Conservation (phyloP, 2,329 filamentous ascomycete species). For the Stagonosporopsis cucurbitacearum region DNA sequence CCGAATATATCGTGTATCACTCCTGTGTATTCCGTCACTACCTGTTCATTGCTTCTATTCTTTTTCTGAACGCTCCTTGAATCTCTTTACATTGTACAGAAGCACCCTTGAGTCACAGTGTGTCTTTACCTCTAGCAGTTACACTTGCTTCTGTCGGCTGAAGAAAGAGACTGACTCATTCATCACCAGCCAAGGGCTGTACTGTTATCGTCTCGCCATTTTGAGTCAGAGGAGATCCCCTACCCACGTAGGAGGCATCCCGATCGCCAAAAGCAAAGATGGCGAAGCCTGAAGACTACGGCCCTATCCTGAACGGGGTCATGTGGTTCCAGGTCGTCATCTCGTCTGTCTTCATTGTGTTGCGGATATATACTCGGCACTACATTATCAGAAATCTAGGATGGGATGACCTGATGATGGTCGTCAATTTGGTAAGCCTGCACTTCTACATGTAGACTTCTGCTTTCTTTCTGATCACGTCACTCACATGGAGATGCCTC, state of each 20-base stretch:
- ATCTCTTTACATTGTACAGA: neutral
- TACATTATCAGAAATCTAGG: conserved; percentile 37
- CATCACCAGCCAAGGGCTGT: neutral
- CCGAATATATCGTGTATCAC: neutral
- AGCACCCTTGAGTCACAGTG: no score
- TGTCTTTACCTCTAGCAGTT: neutral
- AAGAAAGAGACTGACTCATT: neutral
- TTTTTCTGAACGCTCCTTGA: neutral
- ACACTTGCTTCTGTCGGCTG: neutral
- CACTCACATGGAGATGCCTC: neutral
- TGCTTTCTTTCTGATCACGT: neutral
- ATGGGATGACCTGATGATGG: conserved; percentile 41
- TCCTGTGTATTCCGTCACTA: neutral
- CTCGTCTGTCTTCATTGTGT: conserved; percentile 32
- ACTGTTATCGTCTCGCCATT: neutral
- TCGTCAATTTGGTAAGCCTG: conserved; percentile 33
- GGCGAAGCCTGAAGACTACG: conserved; percentile 31
- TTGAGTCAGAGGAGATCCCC: neutral
- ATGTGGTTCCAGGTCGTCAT: conserved; percentile 41
- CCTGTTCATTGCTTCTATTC: neutral
- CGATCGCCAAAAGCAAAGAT: conserved; percentile 9
- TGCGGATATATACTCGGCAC: conserved; percentile 39
- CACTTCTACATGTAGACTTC: no score
- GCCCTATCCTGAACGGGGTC: conserved; percentile 35
- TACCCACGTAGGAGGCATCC: neutral